Evolutionary conservation across 2,329 filamentous ascomycete genomes (phyloP), one percentile per base, ranked within the genome.

Genomic region (Fusarium illudens): DNA sequence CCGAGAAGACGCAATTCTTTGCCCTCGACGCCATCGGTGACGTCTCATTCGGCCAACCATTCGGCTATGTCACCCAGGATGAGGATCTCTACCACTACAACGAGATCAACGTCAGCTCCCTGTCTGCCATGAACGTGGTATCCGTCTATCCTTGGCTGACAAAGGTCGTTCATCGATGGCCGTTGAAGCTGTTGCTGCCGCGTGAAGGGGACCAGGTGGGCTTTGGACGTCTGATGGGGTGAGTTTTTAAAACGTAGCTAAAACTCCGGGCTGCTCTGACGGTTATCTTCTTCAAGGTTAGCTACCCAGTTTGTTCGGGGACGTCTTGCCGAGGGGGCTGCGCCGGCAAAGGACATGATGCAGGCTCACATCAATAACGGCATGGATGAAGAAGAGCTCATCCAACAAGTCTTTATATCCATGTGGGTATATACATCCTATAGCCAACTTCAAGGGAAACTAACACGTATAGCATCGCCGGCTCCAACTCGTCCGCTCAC

Each of bases 401-500:
- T 76, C 9, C 75, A 80, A 22, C 79, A 82, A 51, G 77, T 78
- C 1, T 78, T 79, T 29, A 74, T 82, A 10, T 77, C 80, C 19
- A 79, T 81, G 80, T 80, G 60, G 60, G 73, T 60, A 0, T 5
- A 15, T 3, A 12, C 3, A 9, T 0, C 2, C 6, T 30, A 1
- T 6, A 8, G 0, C 3, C 10, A 11, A 22, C 3, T 1, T 3
- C 5, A 4, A 4, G 9, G 6, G 0, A 17, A n/a, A 19, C 10
- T 73, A 4, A 73, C 37, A 34, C 4, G 2, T 1, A 4, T 39
- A 86, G 84, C 65, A 85, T 88, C 71, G 86, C 86, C 15, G 87
- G 87, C 25, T 87, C 87, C 19, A 87, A 89, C 75, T 87, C 86
- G 0, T 88, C 87, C 0, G 86, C 87, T 0, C 84, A 83, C 0